These are phyloP conservation scores for Diplodia seriata DNA, from an alignment of 2,329 filamentous ascomycete genomes.

Conservation along the genomic window DNA sequence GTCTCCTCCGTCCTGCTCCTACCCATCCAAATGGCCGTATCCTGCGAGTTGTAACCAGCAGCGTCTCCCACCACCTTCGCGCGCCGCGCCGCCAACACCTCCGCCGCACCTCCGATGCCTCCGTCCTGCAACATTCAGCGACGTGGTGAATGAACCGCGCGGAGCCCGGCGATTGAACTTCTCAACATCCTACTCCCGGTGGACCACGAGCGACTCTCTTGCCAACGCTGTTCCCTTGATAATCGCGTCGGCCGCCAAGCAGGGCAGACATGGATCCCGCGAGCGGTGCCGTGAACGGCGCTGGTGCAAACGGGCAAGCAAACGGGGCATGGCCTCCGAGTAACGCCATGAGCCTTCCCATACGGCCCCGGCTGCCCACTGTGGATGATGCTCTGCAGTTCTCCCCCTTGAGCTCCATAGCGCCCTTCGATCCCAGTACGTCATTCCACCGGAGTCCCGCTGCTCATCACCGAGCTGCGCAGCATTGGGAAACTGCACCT, in stretches of 20 bases:
- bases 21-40: constrained; percentile 5
- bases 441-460: constrained; percentile 33
- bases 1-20: not conserved
- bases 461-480: constrained; percentile 13
- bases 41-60: not conserved
- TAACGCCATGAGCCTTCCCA: constrained; percentile 41
- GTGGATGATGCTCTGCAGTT: constrained; percentile 81
- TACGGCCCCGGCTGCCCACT: constrained; percentile 52
- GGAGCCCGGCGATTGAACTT: not conserved
- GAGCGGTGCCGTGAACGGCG: constrained; percentile 32
- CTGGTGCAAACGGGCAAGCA: constrained; percentile 11
- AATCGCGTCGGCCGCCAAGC: constrained; percentile 25
- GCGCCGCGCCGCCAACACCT: constrained; percentile 17
- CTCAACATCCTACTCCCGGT: not conserved
- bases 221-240: constrained; percentile 4
- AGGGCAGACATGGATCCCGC: constrained; percentile 20
- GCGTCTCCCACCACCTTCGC: not conserved
- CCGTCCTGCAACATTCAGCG: not conserved
- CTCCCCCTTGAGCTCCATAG: constrained; percentile 79
- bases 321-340: constrained; percentile 42
- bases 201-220: not conserved
- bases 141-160: constrained; percentile 10
- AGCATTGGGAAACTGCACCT: not conserved
- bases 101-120: constrained; percentile 26
- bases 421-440: constrained; percentile 78